Percentiles rank a stretch among this genome's conserved stretches.
Conservation (phyloP, 2,329 filamentous ascomycete species). For the Alternaria solani region DNA sequence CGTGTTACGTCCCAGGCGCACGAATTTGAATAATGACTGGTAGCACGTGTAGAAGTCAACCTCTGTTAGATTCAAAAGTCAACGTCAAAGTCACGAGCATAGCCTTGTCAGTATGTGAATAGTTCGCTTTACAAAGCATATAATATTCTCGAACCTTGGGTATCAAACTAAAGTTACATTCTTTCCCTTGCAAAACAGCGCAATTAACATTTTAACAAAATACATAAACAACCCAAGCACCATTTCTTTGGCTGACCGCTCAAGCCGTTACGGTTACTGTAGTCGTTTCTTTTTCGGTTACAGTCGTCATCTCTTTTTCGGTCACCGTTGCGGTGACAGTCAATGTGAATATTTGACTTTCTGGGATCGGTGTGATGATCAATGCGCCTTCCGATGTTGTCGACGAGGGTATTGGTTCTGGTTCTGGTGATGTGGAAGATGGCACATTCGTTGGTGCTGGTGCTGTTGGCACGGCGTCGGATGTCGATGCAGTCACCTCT, state of each 20-base stretch:
- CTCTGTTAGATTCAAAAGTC: background rate
- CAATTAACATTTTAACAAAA: background rate
- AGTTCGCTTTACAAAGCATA: background rate
- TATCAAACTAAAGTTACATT: slow-evolving; percentile 2
- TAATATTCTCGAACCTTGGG: background rate
- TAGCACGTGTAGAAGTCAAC: background rate
- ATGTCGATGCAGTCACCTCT: background rate
- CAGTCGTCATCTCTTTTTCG: slow-evolving; percentile 33
- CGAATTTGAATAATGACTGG: background rate
- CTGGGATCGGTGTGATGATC: slow-evolving; percentile 45
- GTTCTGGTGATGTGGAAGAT: slow-evolving; percentile 6
- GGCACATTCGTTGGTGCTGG: slow-evolving; percentile 4
- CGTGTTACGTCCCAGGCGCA: background rate
- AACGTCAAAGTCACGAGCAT: background rate
- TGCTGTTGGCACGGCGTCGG: background rate
- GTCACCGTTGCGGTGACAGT: slow-evolving; percentile 44
- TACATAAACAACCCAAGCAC: background rate
- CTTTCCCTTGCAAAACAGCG: background rate
- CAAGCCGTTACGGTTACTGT: slow-evolving; percentile 34
- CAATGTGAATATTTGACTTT: slow-evolving; percentile 45
- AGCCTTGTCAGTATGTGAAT: background rate
- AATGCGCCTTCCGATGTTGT: slow-evolving; percentile 36
- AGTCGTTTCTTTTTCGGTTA: slow-evolving; percentile 33
- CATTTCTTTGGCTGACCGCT: background rate
- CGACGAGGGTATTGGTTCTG: slow-evolving; percentile 10